phyloP scores from a whole-genome alignment of 2,329 filamentous ascomycete genomes.

The Neonectria faginata region DNA sequence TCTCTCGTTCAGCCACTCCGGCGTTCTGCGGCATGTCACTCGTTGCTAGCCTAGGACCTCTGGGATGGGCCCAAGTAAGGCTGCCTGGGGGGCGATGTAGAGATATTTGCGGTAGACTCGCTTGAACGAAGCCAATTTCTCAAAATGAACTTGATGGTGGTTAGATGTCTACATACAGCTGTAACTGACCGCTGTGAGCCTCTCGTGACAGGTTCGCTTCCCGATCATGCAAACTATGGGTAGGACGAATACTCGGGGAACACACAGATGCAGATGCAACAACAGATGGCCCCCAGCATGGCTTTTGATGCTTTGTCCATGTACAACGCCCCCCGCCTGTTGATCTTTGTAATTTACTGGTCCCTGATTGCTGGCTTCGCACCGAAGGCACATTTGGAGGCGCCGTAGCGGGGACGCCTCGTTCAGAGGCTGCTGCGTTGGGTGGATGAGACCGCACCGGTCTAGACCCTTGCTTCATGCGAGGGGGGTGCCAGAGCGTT shows the following conservation, averaged over 20 bases:
- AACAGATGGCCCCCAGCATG: not conserved
- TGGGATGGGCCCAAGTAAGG: not conserved
- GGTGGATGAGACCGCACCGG: not conserved
- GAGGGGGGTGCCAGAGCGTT: not conserved
- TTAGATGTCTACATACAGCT: no score
- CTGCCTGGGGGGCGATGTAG: not conserved
- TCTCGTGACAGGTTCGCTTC: no score
- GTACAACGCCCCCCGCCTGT: not conserved
- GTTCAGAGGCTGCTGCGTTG: no score
- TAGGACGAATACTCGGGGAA: no score
- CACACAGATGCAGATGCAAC: not conserved
- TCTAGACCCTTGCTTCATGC: not conserved
- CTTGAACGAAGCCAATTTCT: no score
- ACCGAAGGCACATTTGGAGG: not conserved
- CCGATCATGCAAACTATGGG: no score
- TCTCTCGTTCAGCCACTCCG: constrained; percentile 3
- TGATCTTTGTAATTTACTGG: not conserved
- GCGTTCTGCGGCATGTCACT: not conserved
- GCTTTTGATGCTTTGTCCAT: no score
- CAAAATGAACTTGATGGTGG: no score
- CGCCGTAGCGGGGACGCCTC: not conserved
- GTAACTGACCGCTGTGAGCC: no score
- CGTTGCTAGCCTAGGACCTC: not conserved
- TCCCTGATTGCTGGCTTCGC: not conserved
- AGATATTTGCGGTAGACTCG: no score